Base-by-base conservation (phyloP, 164 flowering plant species). In the Nymphaea colorata region DNA sequence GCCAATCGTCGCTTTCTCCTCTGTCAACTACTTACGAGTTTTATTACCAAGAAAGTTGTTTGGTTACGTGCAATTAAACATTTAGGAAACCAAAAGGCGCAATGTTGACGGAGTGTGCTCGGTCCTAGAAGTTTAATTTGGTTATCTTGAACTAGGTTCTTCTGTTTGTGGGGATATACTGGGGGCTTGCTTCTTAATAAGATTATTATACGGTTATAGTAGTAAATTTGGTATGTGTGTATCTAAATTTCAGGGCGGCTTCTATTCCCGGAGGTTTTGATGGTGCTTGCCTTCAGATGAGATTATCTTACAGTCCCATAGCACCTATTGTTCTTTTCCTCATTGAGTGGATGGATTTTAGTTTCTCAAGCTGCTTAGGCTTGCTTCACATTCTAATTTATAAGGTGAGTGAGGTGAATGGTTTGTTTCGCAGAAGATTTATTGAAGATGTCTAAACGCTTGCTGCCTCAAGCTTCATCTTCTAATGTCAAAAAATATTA, bases 281-380 rank as follows among this genome's bases (percentile, higher is more conserved):
- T 68, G 94, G 88, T 18, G 83, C 83, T 69, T 79, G 75, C 71
- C 68, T 91, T 63, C 91, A 89, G 69, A 86, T 93, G 92, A 86
- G 82, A 72, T 72, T 91, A 69, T 81, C 85, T 70, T 86, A 81
- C 73, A 85, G 94, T 76, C 88, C 93, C 6, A 82, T 89, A 65
- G 94, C 98, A 1, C 90, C 90, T 5, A 68, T 89, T 15, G 71
- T 93, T 76, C 79, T 91, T 17, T 86, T 81, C 72, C 67, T 89
- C 70, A 74, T 89, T 16, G 89, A 93, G 75, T 93, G 96, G 97
- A 77, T 91, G 85, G 93, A 89, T 59, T 89, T 61, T 71, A 85
- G 86, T 68, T 77, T 93, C 17, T 82, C 92, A 62, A 87, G 76
- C 70, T 93, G 71, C 76, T 75, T 91, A 68, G 97, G 98, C 67